Percentiles rank a stretch among this genome's conserved stretches.
Evolutionary conservation across 2,329 filamentous ascomycete species (phyloP).

Genomic region (Ophiosphaerella narmari): DNA sequence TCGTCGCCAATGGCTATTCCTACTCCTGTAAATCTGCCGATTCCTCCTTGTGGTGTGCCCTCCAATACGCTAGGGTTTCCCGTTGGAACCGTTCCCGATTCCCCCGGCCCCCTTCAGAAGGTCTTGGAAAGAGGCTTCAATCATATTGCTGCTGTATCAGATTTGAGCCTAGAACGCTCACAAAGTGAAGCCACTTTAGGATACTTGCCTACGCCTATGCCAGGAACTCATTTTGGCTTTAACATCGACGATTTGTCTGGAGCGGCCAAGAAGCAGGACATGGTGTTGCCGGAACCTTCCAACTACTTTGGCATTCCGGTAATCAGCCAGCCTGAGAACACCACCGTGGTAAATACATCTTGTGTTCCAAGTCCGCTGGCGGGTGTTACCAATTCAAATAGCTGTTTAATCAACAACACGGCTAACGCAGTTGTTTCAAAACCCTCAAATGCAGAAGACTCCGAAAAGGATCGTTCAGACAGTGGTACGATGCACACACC

Average conservation of each 20-base stretch:
- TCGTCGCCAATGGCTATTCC: slow-evolving; percentile 39
- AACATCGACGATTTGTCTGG: slow-evolving; percentile 5
- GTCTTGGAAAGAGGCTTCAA: slow-evolving; percentile 21
- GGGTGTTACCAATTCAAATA: background rate
- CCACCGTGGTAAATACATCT: background rate
- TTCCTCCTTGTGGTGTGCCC: background rate
- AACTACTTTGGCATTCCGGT: slow-evolving; percentile 15
- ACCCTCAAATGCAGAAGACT: background rate
- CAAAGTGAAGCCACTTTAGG: slow-evolving; percentile 1
- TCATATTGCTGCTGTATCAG: slow-evolving; percentile 2
- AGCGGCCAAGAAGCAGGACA: background rate
- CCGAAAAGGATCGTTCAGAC: background rate
- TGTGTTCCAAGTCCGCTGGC: background rate
- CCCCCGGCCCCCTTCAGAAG: slow-evolving; percentile 35
- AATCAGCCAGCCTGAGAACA: background rate
- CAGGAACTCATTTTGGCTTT: slow-evolving; percentile 28
- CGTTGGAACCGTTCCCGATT: slow-evolving; percentile 31
- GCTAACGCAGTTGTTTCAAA: background rate
- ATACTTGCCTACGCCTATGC: slow-evolving; percentile 27
- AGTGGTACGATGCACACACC: background rate
- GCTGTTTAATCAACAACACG: background rate
- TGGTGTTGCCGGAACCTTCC: background rate
- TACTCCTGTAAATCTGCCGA: slow-evolving; percentile 9
- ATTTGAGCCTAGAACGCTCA: background rate
- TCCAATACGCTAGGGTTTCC: slow-evolving; percentile 11